Base-by-base conservation (phyloP, 2,329 filamentous ascomycete species). In the Clonostachys chloroleuca region DNA sequence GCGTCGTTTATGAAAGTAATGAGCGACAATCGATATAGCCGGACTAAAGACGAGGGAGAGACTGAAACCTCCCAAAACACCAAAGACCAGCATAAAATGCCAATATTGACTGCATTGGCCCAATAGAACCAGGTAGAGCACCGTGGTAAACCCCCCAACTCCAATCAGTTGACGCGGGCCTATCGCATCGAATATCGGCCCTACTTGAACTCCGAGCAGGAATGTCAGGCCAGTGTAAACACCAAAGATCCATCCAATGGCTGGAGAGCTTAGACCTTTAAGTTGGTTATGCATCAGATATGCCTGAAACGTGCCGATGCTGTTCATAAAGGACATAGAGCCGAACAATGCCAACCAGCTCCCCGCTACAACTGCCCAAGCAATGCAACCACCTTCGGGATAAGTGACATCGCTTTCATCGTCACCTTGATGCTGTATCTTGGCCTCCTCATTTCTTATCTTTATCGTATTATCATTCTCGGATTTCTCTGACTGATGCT, bases 1-100 rank as follows among this genome's bases (percentile, higher is more conserved):
- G 4, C 77, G 72, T 50, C 72, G 78, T 4, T 64, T 64, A 40
- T 60, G 69, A 49, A 83, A 83, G 51, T 80, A 83, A 50, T 81
- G 78, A 0, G 76, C 68, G 4, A 77, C 69, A 1, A 70, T 66
- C 1, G 68, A 41, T 5, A 45, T 47, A 12, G 34, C 40, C 6
- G 45, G 47, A 5, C 36, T 40, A 37, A 36, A 42, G 4, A 40
- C 33, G 13, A 44, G 36, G 16, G 41, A 45, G 6, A 43, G 43
- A n/a, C 47, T 48, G 35, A 36, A 20, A 13, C 50, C 50, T 37
- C 47, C 42, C n/a, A 51, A 18, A 6, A 51, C 7, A 6, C 47
- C 50, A 34, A 49, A 47, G 20, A 43, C 47, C 34, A 47, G 42
- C 33, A 43, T 34, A 16, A 51, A 12, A 34, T 42, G 37, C 44